Conservation (phyloP, 768 basidiomycete species). For the Boletus fagicola region DNA sequence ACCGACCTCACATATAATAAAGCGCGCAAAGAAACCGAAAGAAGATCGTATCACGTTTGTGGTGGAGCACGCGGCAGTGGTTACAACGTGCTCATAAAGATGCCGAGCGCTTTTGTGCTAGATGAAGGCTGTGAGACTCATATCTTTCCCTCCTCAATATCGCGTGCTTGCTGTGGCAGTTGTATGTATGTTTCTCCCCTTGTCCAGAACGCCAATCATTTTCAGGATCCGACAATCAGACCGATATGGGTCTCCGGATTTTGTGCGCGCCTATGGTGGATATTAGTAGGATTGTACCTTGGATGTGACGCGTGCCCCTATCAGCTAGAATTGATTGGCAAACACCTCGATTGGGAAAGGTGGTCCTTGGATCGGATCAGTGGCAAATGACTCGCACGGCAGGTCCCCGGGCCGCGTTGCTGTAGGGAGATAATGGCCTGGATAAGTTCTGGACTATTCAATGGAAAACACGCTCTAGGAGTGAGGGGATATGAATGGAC, state of each 20-base stretch:
- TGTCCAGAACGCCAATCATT: conserved; percentile 10
- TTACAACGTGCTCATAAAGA: conserved; percentile 2
- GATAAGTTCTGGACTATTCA: not conserved
- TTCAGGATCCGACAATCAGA: not conserved
- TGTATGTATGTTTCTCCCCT: not conserved
- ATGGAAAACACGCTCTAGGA: not conserved
- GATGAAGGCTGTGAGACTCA: not conserved
- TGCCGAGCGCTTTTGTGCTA: not conserved
- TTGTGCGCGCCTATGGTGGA: conserved; percentile 1
- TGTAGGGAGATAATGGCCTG: not conserved
- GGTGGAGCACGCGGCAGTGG: conserved; percentile 7
- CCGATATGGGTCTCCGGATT: conserved; percentile 1
- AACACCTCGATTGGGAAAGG: conserved; percentile 1
- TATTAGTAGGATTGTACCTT: conserved; percentile 5
- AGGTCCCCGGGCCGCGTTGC: not conserved
- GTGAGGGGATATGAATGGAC: not conserved
- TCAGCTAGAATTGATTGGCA: not conserved
- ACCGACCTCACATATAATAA: not conserved
- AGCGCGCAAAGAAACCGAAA: not conserved
- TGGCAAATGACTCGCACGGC: conserved; percentile 1
- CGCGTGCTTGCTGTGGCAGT: not conserved
- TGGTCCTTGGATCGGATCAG: not conserved
- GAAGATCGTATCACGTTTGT: conserved; percentile 7
- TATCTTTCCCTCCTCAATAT: not conserved
- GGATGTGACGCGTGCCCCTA: not conserved